Percentiles rank a stretch among this genome's conserved stretches.
Conservation (phyloP, 495 filamentous ascomycete genomes). For the Penicillium crystallinum region DNA sequence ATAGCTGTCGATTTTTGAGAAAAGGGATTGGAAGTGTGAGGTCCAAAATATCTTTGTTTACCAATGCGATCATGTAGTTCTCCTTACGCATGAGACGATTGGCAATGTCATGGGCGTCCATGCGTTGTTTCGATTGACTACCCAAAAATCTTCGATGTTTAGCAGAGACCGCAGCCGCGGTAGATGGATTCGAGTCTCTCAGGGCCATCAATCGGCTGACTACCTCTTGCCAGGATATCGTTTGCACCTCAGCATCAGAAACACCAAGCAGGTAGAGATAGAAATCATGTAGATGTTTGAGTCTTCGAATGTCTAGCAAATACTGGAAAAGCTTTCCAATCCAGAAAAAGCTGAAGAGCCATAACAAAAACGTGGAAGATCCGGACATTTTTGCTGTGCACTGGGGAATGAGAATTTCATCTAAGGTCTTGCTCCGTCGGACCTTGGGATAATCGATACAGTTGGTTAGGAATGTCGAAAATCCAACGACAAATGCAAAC, state of each 20-base stretch:
- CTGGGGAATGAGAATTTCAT: constrained; percentile 71
- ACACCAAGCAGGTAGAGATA: constrained; percentile 81
- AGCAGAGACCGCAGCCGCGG: constrained; percentile 60
- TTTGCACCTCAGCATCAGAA: constrained; percentile 90
- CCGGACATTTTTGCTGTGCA: constrained; percentile 87
- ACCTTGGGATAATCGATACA: constrained; percentile 81
- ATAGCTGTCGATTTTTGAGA: constrained; percentile 67
- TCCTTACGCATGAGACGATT: constrained; percentile 95
- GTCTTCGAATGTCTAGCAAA: constrained; percentile 66
- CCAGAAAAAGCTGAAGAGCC: constrained; percentile 86
- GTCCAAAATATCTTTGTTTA: constrained; percentile 94
- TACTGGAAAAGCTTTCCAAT: constrained; percentile 72
- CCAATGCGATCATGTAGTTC: constrained; percentile 91
- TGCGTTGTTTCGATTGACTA: constrained; percentile 85
- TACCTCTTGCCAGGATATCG: constrained; percentile 91
- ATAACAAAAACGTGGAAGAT: constrained; percentile 70
- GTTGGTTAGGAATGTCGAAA: constrained; percentile 78
- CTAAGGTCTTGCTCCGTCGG: constrained; percentile 65
- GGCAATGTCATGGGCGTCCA: constrained; percentile 96
- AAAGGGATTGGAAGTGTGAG: constrained; percentile 83
- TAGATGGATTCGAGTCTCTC: constrained; percentile 80
- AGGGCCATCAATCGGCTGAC: constrained; percentile 84
- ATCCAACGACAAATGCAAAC: constrained; percentile 73
- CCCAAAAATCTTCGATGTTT: constrained; percentile 64
- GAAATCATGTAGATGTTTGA: constrained; percentile 81